Evolutionary conservation across 1,284 basidiomycete genomes (phyloP).

Genomic region (Heliocybe sulcata): DNA sequence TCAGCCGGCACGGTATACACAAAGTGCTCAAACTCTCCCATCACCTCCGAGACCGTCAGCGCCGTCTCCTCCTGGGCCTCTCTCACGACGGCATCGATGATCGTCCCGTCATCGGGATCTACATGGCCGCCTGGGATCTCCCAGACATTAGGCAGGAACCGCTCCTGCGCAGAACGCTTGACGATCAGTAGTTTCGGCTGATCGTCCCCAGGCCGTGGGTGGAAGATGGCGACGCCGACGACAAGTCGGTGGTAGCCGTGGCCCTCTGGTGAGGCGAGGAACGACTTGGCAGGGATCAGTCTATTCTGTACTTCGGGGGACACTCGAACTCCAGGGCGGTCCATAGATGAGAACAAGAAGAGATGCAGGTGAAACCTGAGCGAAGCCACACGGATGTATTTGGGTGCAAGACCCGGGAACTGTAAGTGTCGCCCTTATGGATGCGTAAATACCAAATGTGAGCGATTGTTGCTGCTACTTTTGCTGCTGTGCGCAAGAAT

Average conservation of each 20-base stretch:
- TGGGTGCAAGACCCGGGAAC: background rate
- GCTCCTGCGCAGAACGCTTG: background rate
- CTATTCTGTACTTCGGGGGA: background rate
- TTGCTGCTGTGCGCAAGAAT: too few species aligned
- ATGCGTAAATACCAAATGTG: background rate
- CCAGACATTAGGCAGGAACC: constrained; percentile 1
- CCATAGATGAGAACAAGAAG: background rate
- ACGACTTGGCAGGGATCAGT: background rate
- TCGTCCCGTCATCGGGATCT: background rate
- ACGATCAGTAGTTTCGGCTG: background rate
- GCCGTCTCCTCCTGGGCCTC: constrained; percentile 1
- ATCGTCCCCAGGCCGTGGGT: background rate
- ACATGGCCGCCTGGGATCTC: constrained; percentile 2
- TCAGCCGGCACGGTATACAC: background rate
- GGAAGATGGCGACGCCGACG: constrained; percentile 3
- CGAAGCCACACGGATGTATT: background rate
- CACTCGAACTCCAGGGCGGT: background rate
- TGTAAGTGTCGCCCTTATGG: background rate
- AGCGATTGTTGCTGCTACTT: too few species aligned
- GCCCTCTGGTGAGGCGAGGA: background rate
- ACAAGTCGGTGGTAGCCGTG: background rate
- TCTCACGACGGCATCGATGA: background rate
- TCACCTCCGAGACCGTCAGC: background rate
- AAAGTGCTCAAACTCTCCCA: constrained; percentile 1
- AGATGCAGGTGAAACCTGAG: background rate